Base-by-base conservation (phyloP, 2,329 filamentous ascomycete genomes). In the Colletotrichum somersetense region DNA sequence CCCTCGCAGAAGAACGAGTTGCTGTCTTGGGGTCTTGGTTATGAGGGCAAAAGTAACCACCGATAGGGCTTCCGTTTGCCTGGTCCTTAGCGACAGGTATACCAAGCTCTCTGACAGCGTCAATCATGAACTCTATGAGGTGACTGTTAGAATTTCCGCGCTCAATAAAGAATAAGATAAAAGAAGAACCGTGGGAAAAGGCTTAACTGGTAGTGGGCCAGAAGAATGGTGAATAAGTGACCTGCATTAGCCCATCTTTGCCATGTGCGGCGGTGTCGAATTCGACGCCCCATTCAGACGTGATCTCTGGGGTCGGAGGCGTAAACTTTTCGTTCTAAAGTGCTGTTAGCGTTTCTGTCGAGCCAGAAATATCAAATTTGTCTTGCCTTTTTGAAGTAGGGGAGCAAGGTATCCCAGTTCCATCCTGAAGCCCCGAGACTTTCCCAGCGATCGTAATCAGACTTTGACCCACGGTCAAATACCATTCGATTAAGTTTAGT, bases 361-460 rank as follows among this genome's bases (percentile, higher is more conserved):
- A 23, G 18, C 10, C 16, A 18, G 18, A 18, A 35, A 11, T 2
- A 3, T 3, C 26, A 14, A 26, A 4, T 35, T 5, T 20, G 7
- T 6, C 35, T 33, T 40, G 76, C 77, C 72, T 80, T 80, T 63
- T 76, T 79, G 58, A 79, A 80, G 58, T 80, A 80, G 7, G 78
- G 74, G 2, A 80, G 62, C 18, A 82, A 75, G 3, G 67, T 75
- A n/a, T 80, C 75, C 79, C 81, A 84, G 3, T 79, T 79, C 82
- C 82, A 84, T 0, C 80, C 77, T 0, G 76, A 71, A 38, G 83
- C 83, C 0, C 81, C 82, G 1, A 83, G 71, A 0, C 74, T 76
- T 50, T 80, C 80, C 82, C 82, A 84, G 3, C 78, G 76, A 55
- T 83, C 76, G 52, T 80, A 80, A 48, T 79, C 78, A 2, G 73